Base-by-base conservation (phyloP, 192 early-diverging fungal genomes). In the Jimgerdemannia lactiflua region DNA sequence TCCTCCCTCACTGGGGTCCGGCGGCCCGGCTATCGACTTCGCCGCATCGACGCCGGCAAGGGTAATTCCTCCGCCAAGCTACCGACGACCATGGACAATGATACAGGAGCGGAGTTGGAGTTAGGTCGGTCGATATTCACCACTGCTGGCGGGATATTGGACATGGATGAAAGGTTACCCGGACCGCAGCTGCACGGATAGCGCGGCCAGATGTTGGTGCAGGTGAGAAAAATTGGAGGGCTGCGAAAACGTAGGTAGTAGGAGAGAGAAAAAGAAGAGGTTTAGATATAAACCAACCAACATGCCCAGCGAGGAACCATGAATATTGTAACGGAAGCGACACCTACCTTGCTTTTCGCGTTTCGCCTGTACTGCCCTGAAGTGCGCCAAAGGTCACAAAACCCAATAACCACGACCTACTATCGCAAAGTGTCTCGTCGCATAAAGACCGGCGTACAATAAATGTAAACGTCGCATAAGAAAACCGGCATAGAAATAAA, bases 361-460 rank as follows among this genome's bases (percentile, higher is more conserved):
- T n/a, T 89, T 84, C 3, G 73, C 67, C 71, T 96, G 95, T 18
- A 94, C 92, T 18, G 79, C 67, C 59, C 88, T 86, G 72, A 96
- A 96, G 72, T 95, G 94, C 9, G 79, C 77, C 19, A 95, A 78
- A 95, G 78, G 3, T 95, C 94, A 44, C 83, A 78, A 83, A 92
- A 96, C 49, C 82, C 80, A 39, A 91, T 87, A 8, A 77, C 83
- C 41, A 65, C 44, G 19, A 84, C 86, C 10, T 75, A 77, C 70
- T 65, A 18, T 65, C 79, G 49, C 49, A 7, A n/a, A n/a, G n/a
- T n/a, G n/a, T n/a, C n/a, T n/a, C n/a, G n/a, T n/a, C n/a, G n/a
- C n/a, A n/a, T n/a, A n/a, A n/a, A n/a, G n/a, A n/a, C n/a, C n/a
- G n/a, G n/a, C n/a, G n/a, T n/a, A n/a, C n/a, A n/a, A n/a, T n/a